Evolutionary conservation across 129 eudicot genomes (phyloP).

Genomic region (Flaveria bidentis): DNA sequence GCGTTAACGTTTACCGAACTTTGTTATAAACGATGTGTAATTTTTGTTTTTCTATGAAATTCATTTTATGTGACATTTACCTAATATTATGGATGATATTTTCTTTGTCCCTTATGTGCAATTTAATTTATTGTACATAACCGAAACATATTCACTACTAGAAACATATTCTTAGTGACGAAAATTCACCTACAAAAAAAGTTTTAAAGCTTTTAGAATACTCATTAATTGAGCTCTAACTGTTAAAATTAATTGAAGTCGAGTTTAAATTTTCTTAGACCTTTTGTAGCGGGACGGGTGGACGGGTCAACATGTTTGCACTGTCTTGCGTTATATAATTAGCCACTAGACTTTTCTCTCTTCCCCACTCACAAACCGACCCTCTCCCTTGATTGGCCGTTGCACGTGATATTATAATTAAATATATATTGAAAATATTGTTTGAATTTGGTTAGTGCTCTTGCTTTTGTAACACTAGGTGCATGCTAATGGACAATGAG

Average conservation of each 20-base stretch:
- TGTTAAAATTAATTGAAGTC: too few relatives aligned
- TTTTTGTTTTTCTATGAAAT: background rate
- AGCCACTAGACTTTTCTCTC: too few relatives aligned
- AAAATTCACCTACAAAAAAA: background rate
- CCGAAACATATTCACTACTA: background rate
- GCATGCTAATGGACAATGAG: constrained; percentile 29
- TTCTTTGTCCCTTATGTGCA: background rate
- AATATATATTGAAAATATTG: background rate
- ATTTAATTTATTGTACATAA: background rate
- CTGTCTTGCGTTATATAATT: too few relatives aligned
- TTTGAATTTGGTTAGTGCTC: constrained; percentile 15
- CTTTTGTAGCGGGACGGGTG: too few relatives aligned
- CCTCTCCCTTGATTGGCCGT: too few relatives aligned
- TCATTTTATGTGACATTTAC: background rate
- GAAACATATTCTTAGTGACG: background rate
- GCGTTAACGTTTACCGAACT: background rate
- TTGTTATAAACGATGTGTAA: background rate
- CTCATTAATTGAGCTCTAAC: too few relatives aligned
- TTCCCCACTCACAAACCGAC: too few relatives aligned
- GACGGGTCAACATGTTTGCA: too few relatives aligned
- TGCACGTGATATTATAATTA: background rate
- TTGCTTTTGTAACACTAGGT: constrained; percentile 32
- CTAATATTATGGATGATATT: background rate
- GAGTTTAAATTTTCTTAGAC: too few relatives aligned
- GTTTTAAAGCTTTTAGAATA: too few relatives aligned